Base-by-base conservation (phyloP, 805 yeast genomes). In the Grigorovia transvaalensis region DNA sequence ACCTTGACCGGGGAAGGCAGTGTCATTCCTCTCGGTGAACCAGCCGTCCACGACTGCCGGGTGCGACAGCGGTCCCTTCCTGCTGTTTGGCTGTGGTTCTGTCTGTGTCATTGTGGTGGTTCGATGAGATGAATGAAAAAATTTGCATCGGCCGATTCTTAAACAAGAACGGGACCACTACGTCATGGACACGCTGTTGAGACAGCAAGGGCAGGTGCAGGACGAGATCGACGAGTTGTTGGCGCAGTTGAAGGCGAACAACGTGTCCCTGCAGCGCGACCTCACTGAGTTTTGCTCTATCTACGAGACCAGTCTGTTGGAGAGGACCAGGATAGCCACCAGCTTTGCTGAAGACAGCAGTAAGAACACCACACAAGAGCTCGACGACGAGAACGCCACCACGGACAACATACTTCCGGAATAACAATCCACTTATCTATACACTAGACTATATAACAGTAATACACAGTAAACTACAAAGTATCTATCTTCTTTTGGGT, bases 1-100 rank as follows among this genome's bases (percentile, higher is more conserved):
- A 5, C 89, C 85, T 69, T 89, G 97, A 38, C 97, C 97, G 0
- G 95, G 95, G 70, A 89, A 89, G 53, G 75, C 70, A 48, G 80
- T 80, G 48, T 81, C 85, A 41, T 80, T 79, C 33, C 76, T 72
- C 65, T 89, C 97, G 58, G 79, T 76, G 68, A 89, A 89, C 97
- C 97, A 89, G 9, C 85, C 86, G 59, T 81, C 77, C 50, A 63
- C 60, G 51, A 77, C 73, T 9, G 68, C 58, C 4, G 69, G 55
- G 48, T 57, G 59, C 1, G 23, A 11, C 29, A 54, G 38, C n/a
- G 27, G 6, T 6, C 6, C 27, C 6, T 23, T 23, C 6, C 6
- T 23, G 27, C 27, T 23, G 27, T 23, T 23, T n/a, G n/a, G 27
- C 27, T 23, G 27, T n/a, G 27, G 27, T 6, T 23, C 27, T 4